phyloP scores from a whole-genome alignment of 2,329 filamentous ascomycete species.

The Colletotrichum siamense region DNA sequence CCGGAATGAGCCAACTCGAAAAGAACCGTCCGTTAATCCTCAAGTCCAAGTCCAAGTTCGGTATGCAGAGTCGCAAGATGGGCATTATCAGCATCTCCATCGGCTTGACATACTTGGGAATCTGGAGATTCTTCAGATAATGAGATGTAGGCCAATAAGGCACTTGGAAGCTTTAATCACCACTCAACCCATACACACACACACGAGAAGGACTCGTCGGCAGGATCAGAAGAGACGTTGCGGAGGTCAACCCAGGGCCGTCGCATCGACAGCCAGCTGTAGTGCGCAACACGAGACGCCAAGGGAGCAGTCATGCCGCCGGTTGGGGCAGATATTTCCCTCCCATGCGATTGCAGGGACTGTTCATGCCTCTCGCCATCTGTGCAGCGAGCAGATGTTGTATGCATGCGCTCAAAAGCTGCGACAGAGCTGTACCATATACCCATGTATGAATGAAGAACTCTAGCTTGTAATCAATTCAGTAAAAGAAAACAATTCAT shows the following conservation, averaged over 20 bases:
- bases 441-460: background rate
- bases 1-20: constrained; percentile 74
- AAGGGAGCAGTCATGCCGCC: background rate
- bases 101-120: constrained; percentile 70
- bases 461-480: background rate
- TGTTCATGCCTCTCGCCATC: background rate
- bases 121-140: constrained; percentile 71
- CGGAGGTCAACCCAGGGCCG: background rate
- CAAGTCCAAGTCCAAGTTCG: constrained; percentile 72
- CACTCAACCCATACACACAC: background rate
- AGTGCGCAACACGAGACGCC: background rate
- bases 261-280: background rate
- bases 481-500: background rate
- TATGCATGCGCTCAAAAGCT: background rate
- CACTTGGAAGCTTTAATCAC: background rate
- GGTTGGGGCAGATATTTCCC: background rate
- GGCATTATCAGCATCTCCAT: constrained; percentile 74
- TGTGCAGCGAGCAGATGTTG: background rate
- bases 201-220: background rate
- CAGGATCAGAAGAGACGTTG: background rate
- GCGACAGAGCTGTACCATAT: background rate
- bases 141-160: background rate
- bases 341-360: background rate
- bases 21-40: constrained; percentile 70
- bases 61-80: constrained; percentile 71